Evolutionary conservation across 1,139 yeast species (phyloP), one percentile per base, ranked within the genome.

Genomic region (Yamadazyma sp.): DNA sequence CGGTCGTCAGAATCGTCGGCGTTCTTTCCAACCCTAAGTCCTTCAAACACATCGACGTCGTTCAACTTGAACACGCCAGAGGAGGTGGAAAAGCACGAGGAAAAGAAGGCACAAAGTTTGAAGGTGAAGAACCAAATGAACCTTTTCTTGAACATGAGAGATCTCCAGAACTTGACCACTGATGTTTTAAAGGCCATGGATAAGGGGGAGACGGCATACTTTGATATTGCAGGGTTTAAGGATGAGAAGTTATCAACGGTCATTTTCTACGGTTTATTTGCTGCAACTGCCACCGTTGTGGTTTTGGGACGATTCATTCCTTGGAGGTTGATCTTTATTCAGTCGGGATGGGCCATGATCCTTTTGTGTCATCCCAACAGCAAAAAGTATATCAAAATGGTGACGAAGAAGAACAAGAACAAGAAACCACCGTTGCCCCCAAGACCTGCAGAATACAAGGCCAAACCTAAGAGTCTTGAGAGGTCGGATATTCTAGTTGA

Each of bases 211-310:
- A 61, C 61, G 14, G 74, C 81, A 41, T 67, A 81, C 51, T 73
- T 66, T 47, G 84, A 83, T 12, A 73, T 83, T 4, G 87, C 87
- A 10, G 84, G 85, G 3, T 88, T 88, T 54, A 72, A 73, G 40
- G 84, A 87, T 57, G 95, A 87, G 52, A 68, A 76, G 38, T 60
- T 70, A 18, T 79, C 95, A 0, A 84, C 95, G 0, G 56, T 71
- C n/a, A 58, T 79, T 2, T 64, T 78, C 31, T 56, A 65, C 31
- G 60, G 70, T 0, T 63, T 77, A 0, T 45, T 74, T 2, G 48
- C 50, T 8, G 62, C 63, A 10, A 61, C 67, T 0, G 50, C 51
- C 16, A 53, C 63, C 0, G 63, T 80, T 1, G 62, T 79, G 29
- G 55, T 76, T 6, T 57, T 80, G 11, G 88, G 95, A 0, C 73